Evolutionary conservation across 1,284 basidiomycete species (phyloP).

Genomic region (Agroathelia rolfsii): DNA sequence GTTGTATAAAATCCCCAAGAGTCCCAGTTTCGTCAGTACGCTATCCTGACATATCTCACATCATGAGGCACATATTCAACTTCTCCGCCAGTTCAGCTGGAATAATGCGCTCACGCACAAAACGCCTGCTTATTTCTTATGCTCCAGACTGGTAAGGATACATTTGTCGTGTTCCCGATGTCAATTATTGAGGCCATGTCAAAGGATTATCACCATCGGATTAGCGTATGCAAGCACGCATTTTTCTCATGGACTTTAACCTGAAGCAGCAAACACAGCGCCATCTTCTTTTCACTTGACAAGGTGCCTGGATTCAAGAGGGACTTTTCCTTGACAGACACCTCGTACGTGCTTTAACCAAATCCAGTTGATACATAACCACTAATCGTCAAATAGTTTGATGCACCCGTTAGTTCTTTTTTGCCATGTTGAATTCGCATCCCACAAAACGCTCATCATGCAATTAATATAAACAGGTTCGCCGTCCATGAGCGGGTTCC

Average conservation of each 20-base stretch:
- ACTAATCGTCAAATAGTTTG: constrained; percentile 2
- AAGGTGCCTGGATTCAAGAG: constrained; percentile 74
- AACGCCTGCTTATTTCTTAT: constrained; percentile 45
- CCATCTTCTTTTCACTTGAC: constrained; percentile 60
- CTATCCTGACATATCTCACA: too few species aligned
- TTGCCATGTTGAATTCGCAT: too few species aligned
- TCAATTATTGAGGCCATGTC: constrained; percentile 2
- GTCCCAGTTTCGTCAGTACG: too few species aligned
- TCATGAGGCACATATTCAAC: too few species aligned
- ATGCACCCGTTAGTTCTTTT: constrained; percentile 4
- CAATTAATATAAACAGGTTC: too few species aligned
- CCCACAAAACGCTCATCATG: too few species aligned
- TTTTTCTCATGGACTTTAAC: constrained; percentile 3
- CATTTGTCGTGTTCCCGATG: constrained; percentile 4
- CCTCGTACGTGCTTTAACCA: constrained; percentile 45
- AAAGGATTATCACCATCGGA: constrained; percentile 58
- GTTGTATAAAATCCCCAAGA: too few species aligned
- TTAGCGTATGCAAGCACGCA: constrained; percentile 48
- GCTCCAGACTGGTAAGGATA: constrained; percentile 58
- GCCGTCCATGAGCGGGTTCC: constrained; percentile 81
- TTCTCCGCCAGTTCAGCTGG: too few species aligned
- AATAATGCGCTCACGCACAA: constrained; percentile 5
- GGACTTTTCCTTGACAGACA: constrained; percentile 76
- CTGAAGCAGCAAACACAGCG: constrained; percentile 29
- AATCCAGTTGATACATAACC: constrained; percentile 2